Conservation (phyloP, 2,329 filamentous ascomycete genomes). For the Venturia pyrina region DNA sequence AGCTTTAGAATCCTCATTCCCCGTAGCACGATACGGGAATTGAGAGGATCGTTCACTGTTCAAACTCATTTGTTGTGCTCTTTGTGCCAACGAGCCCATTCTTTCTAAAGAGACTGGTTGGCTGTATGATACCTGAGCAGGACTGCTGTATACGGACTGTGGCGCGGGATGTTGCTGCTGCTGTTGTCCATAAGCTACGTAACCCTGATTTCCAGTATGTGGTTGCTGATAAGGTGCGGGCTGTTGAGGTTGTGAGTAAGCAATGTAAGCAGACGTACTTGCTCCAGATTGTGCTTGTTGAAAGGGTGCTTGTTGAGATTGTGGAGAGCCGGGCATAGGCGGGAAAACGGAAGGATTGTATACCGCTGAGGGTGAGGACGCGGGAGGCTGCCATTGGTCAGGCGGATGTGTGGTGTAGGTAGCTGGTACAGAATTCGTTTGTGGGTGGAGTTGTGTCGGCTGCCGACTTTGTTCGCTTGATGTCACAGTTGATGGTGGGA, state of each 20-base stretch:
- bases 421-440: background rate
- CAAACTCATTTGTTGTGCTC: background rate
- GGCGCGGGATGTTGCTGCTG: background rate
- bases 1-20: background rate
- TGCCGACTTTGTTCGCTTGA: background rate
- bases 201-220: background rate
- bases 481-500: background rate
- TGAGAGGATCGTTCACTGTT: background rate
- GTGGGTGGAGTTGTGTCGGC: background rate
- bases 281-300: background rate
- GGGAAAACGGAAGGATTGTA: background rate
- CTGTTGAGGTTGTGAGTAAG: background rate
- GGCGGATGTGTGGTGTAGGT: background rate
- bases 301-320: background rate
- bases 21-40: background rate
- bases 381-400: background rate
- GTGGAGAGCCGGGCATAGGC: background rate
- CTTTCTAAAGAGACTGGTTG: background rate
- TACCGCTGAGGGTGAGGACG: background rate
- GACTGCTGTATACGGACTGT: background rate
- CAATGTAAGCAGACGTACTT: background rate
- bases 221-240: background rate
- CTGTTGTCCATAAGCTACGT: background rate
- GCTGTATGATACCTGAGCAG: background rate
- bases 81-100: background rate